Evolutionary conservation across 129 eudicot species (phyloP), one percentile per base, ranked within the genome.

Genomic region (Chrysanthemum lavandulifolium): DNA sequence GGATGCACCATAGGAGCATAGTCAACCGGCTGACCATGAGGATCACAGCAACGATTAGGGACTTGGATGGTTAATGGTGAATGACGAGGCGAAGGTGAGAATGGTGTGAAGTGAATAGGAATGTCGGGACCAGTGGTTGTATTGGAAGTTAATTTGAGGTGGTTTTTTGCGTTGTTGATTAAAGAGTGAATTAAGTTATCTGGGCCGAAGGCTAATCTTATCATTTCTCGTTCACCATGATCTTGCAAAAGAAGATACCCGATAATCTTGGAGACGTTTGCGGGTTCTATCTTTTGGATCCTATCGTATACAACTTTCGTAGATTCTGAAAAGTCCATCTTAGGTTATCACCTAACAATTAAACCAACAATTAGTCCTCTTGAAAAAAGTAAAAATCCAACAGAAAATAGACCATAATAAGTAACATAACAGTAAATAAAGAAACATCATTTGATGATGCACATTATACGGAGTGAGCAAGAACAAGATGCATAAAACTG

Each of bases 171-270:
- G 13, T 83, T 72, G 21, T 67, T 61, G 73, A 83, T 72, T 51
- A 83, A 69, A 27, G 75, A 61, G 45, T 78, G 82, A 16, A 86
- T 70, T 61, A 78, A 19, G 45, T 81, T 78, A 65, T 86, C 92
- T 0, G 92, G 88, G 51, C 92, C 77, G 16, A 78, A 86, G 5
- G 92, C 92, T 60, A 86, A 74, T 15, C 86, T 55, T 48, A 86
- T 86, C 92, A 86, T 84, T 13, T 84, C 86, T 13, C 80, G 54
- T 6, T 86, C 84, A 55, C 83, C 84, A 60, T 84, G 71, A 62
- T 86, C 86, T 74, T 84, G 88, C 21, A 86, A 29, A 21, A 83
- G 79, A 58, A 84, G 81, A 72, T 63, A 82, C 64, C 86, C 84
- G 2, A 86, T 73, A 52, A 86, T 84, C 78, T 86, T 86, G 50